Percentiles rank a stretch among this genome's conserved stretches.
Conservation (phyloP, 495 filamentous ascomycete species). For the Daldinia vernicosa region DNA sequence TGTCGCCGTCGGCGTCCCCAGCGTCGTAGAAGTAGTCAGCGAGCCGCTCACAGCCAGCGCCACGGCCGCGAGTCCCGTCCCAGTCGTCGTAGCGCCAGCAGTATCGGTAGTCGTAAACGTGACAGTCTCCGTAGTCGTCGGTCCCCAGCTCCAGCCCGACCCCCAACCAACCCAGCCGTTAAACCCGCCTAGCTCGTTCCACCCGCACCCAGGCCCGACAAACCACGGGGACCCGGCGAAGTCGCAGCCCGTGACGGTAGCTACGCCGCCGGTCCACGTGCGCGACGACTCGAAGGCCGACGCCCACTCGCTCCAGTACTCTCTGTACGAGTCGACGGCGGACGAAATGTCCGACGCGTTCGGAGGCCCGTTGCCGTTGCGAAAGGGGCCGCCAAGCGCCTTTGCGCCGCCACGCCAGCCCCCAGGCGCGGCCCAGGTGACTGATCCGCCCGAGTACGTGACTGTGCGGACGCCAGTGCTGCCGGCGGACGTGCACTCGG, state of each 20-base stretch:
- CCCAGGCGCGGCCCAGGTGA: slow-evolving; percentile 48
- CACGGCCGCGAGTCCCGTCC: slow-evolving; percentile 49
- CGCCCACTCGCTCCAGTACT: slow-evolving; percentile 49
- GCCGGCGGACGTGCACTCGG: slow-evolving; percentile 51
- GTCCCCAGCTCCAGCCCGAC: slow-evolving; percentile 52
- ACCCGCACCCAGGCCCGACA: slow-evolving; percentile 56
- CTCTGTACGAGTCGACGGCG: slow-evolving; percentile 28
- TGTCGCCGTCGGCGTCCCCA: slow-evolving; percentile 34
- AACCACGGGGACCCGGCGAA: slow-evolving; percentile 59
- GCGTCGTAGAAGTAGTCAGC: slow-evolving; percentile 47
- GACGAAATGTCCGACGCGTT: background rate
- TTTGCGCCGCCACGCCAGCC: slow-evolving; percentile 27
- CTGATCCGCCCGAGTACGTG: slow-evolving; percentile 52
- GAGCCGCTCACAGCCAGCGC: slow-evolving; percentile 53
- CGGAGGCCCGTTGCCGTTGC: slow-evolving; percentile 1
- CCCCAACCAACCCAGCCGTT: slow-evolving; percentile 59
- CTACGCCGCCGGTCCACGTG: slow-evolving; percentile 56
- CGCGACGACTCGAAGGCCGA: slow-evolving; percentile 41
- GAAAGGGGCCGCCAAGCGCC: background rate
- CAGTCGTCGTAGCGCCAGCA: slow-evolving; percentile 48
- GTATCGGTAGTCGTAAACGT: slow-evolving; percentile 52
- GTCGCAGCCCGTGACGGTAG: slow-evolving; percentile 58
- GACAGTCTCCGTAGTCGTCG: slow-evolving; percentile 49
- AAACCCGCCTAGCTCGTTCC: slow-evolving; percentile 47
- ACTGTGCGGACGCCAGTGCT: slow-evolving; percentile 54